These are phyloP conservation scores for Ophiosphaerella korrae DNA, from an alignment of 2,329 filamentous ascomycete genomes.

Conservation along the genomic window DNA sequence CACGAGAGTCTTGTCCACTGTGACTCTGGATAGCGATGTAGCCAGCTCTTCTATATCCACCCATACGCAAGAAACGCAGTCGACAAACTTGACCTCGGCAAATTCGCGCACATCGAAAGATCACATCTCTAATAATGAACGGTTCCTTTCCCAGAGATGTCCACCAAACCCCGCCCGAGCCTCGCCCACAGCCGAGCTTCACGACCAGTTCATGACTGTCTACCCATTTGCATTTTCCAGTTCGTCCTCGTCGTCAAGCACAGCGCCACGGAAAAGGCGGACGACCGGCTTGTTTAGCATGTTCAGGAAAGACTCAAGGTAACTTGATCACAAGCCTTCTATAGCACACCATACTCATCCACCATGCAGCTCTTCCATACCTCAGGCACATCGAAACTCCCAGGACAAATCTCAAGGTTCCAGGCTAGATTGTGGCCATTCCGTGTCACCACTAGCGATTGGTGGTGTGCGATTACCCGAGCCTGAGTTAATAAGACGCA, in stretches of 20 bases:
- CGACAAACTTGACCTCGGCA: conserved; percentile 40
- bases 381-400: conserved; percentile 30
- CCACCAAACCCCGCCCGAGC: conserved; percentile 20
- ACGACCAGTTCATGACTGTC: conserved; percentile 25
- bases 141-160: conserved; percentile 19
- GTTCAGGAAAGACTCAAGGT: conserved; percentile 41
- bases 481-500: conserved; percentile 24
- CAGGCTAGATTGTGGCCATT: conserved; percentile 40
- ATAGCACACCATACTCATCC: conserved; percentile 17
- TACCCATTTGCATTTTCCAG: conserved; percentile 28
- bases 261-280: conserved; percentile 32
- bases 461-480: conserved; percentile 24
- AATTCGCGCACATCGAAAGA: conserved; percentile 42
- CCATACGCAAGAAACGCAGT: conserved; percentile 43
- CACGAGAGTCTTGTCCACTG: conserved; percentile 33
- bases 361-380: conserved; percentile 29
- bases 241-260: conserved; percentile 23
- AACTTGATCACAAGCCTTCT: conserved; percentile 3
- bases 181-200: conserved; percentile 25
- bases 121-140: conserved; percentile 24
- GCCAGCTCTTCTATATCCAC: conserved; percentile 39
- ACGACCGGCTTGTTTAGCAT: conserved; percentile 37
- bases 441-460: conserved; percentile 32
- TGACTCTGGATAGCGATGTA: conserved; percentile 37
- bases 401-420: conserved; percentile 29